Evolutionary conservation across 108 stramenopile species (phyloP).

Genomic region (Skeletonema grethae): DNA sequence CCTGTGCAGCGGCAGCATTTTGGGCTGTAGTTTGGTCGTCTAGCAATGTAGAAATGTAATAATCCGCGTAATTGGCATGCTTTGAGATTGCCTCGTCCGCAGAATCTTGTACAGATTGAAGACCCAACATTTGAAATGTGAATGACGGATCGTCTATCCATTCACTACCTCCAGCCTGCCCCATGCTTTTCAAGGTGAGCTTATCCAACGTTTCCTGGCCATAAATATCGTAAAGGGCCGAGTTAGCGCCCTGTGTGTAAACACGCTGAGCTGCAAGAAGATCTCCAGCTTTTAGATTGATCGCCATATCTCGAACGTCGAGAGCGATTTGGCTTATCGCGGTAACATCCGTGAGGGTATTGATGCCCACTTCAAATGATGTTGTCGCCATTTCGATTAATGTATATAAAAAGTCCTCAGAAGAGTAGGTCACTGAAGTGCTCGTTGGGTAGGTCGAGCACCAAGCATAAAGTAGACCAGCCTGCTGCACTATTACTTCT

Average conservation of each 20-base stretch:
- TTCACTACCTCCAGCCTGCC: constrained; percentile 18
- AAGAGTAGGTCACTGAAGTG: not conserved
- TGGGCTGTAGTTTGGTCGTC: constrained; percentile 32
- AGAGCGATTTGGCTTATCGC: constrained; percentile 59
- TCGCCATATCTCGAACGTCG: constrained; percentile 72
- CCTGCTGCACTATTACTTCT: no score
- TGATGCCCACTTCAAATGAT: constrained; percentile 69
- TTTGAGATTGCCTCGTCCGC: constrained; percentile 22
- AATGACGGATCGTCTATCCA: constrained; percentile 48
- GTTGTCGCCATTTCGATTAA: constrained; percentile 15
- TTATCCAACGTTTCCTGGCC: constrained; percentile 31
- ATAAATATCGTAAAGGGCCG: constrained; percentile 36
- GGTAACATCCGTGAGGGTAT: constrained; percentile 73
- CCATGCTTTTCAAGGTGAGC: constrained; percentile 47
- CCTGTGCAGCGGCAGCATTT: constrained; percentile 47
- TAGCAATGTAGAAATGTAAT: constrained; percentile 45
- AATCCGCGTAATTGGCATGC: constrained; percentile 61
- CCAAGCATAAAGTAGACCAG: no score
- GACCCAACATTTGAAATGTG: constrained; percentile 72
- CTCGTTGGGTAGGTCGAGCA: not conserved
- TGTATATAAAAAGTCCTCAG: no score
- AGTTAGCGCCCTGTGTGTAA: constrained; percentile 65
- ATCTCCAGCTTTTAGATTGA: constrained; percentile 13
- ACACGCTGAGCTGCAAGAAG: constrained; percentile 51
- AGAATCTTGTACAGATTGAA: constrained; percentile 41